Percentiles rank a stretch among this genome's conserved stretches.
These are phyloP conservation scores for Effrenium voratum DNA, from an alignment of 73 alveolate species.

Conservation along the genomic window DNA sequence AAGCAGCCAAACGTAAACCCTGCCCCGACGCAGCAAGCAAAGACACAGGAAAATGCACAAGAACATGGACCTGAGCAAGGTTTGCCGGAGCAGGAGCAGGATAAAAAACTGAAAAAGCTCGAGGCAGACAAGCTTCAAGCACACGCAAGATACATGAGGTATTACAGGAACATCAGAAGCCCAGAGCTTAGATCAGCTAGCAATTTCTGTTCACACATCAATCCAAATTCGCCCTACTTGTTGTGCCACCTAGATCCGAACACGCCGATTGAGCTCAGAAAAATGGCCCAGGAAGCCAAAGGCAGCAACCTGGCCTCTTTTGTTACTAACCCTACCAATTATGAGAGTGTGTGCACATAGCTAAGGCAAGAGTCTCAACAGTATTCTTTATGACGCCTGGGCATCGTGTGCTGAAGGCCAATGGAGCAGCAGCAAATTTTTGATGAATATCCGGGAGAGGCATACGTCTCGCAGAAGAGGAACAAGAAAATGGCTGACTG, in stretches of 20 bases:
- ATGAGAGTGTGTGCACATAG: no score
- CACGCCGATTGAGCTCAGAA: neutral
- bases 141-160: constrained; percentile 8
- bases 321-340: no score
- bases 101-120: neutral
- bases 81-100: neutral
- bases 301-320: neutral
- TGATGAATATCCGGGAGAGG: neutral
- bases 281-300: neutral
- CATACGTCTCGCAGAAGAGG: neutral
- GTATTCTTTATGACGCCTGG: neutral
- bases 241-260: neutral
- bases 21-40: no score
- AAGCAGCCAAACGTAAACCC: no score
- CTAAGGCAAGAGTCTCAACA: neutral
- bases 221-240: neutral
- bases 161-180: neutral
- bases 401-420: neutral
- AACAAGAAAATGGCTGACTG: neutral
- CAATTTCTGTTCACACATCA: neutral
- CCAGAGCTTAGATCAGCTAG: neutral
- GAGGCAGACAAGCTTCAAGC: neutral
- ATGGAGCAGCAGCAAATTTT: neutral
- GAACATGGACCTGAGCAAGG: no score
- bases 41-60: no score